Percentiles rank a stretch among this genome's conserved stretches.
These are phyloP conservation scores for Isabelozyma gotoi DNA, from an alignment of 805 yeast species.

Conservation along the genomic window DNA sequence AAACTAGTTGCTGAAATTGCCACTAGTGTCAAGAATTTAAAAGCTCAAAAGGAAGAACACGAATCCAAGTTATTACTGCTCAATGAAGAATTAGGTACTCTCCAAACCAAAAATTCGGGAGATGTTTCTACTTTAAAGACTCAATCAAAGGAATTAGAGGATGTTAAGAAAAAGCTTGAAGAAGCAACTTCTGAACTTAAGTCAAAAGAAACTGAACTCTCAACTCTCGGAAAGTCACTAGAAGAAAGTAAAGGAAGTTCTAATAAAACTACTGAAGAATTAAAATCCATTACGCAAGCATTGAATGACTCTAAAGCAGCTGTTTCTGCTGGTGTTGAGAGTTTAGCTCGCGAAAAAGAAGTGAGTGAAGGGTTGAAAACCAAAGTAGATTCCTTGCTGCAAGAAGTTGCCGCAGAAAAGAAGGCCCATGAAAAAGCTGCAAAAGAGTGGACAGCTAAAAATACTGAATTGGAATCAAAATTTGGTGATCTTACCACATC, in stretches of 20 bases:
- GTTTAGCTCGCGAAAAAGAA: neutral
- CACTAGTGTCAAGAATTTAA: neutral
- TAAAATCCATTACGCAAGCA: neutral
- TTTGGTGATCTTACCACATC: neutral
- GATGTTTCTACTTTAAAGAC: neutral
- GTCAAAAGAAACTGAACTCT: neutral
- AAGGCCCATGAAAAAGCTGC: neutral
- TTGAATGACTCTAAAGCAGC: neutral
- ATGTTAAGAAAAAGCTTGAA: slow-evolving; percentile 1
- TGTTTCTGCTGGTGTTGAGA: neutral
- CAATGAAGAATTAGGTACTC: slow-evolving; percentile 3
- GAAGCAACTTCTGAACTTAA: neutral
- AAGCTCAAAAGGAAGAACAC: neutral
- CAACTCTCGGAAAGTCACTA: neutral
- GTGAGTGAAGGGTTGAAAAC: neutral
- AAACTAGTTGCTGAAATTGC: slow-evolving; percentile 7
- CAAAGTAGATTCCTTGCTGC: neutral
- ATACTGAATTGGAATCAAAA: neutral
- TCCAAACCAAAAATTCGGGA: neutral
- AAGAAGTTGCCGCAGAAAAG: neutral
- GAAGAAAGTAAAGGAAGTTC: neutral
- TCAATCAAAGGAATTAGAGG: slow-evolving; percentile 4
- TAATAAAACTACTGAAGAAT: neutral
- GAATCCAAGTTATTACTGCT: slow-evolving; percentile 2
- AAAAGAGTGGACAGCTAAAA: neutral